Conservation (phyloP, 345 rosid species). For the Draba incana region DNA sequence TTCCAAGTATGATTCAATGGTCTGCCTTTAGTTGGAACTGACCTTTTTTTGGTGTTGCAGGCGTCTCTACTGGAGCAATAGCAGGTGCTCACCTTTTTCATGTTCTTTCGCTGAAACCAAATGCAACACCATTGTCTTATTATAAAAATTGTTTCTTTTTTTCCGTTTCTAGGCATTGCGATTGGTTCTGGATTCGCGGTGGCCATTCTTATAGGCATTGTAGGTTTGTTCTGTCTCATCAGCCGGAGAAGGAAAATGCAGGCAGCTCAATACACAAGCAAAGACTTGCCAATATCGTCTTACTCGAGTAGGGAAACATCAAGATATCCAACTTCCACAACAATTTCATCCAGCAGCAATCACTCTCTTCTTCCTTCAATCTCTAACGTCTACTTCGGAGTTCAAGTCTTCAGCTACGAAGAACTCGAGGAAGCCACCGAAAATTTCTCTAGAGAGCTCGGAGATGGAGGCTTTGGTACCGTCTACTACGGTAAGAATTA, state of each 20-base stretch:
- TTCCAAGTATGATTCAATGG: neutral
- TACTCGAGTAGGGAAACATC: slow-evolving; percentile 53
- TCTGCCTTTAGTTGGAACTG: neutral
- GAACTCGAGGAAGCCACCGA: slow-evolving; percentile 87
- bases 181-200: slow-evolving; percentile 39
- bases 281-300: slow-evolving; percentile 45
- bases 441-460: slow-evolving; percentile 77
- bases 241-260: slow-evolving; percentile 44
- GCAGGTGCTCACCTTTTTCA: neutral
- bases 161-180: slow-evolving; percentile 43
- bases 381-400: slow-evolving; percentile 64
- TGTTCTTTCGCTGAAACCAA: neutral
- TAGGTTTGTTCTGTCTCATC: slow-evolving; percentile 26
- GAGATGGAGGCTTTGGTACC: slow-evolving; percentile 89
- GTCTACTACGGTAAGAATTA: slow-evolving; percentile 73
- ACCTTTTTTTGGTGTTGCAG: slow-evolving; percentile 2
- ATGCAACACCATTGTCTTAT: neutral
- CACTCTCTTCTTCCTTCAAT: slow-evolving; percentile 55
- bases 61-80: neutral
- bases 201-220: slow-evolving; percentile 28
- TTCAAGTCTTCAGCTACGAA: slow-evolving; percentile 62
- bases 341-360: slow-evolving; percentile 50
- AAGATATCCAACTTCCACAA: slow-evolving; percentile 44
- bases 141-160: neutral
- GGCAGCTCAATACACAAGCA: slow-evolving; percentile 42